Base-by-base conservation (phyloP, 768 basidiomycete species). In the Paxillus involutus region DNA sequence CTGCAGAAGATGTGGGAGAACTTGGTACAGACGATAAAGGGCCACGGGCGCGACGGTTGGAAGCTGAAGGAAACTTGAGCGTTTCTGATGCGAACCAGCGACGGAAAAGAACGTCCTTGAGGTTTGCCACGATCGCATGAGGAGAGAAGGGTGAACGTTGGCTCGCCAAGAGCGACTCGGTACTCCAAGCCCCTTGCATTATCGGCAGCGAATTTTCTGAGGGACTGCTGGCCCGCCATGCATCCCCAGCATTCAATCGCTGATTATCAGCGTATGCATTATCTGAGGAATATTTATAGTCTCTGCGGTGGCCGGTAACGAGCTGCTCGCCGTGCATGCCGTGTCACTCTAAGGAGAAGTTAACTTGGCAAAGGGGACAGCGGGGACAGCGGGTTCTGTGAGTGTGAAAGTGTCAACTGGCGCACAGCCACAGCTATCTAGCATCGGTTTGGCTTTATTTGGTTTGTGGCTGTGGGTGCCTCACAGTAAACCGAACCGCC, bases 1-100 rank as follows among this genome's bases (percentile, higher is more conserved):
- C 26, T 1, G 74, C 72, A 3, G 77, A 60, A 26, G 58, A 44
- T 3, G 71, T 40, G 21, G 69, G 51, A 17, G 58, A 32, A 26
- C 50, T 50, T 32, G 53, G 36, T 26, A 46, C 40, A 47, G 64
- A 54, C 36, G 61, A 56, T 52, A 57, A 60, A 19, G 60, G 54
- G 37, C 46, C 47, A 9, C 36, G 63, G 6, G 61, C 62, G 44
- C 65, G 64, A 54, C 71, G 69, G 29, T 59, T 53, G 49, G 57
- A 62, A 35, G 71, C 56, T 4, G 70, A 49, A 26, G 61, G 62
- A 37, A 68, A 55, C 13, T 41, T 40, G 29, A 58, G 57, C 37
- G 41, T 37, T n/a, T 58, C 59, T 12, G 56, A 49, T 35, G 45
- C 43, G 30, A 57, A 51, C 40, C 63, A 44, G 12, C 45, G 57